Base-by-base conservation (phyloP, 345 rosid species). In the Aegle marmelos region DNA sequence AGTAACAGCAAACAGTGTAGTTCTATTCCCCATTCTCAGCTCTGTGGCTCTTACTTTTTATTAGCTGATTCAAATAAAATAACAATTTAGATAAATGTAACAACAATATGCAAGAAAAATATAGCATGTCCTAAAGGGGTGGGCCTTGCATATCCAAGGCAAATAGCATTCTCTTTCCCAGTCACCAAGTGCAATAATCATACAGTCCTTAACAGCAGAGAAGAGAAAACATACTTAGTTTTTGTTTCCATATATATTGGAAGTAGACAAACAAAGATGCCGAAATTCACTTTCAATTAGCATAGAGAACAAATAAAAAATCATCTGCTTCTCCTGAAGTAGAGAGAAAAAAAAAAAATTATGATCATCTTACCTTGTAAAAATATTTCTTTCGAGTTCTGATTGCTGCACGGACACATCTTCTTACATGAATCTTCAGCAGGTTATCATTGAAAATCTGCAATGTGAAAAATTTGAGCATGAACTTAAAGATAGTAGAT, bases 401-500 rank as follows among this genome's bases (percentile, higher is more conserved):
- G 81, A 93, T 91, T 25, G 98, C 97, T 72, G 89, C 74, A 61
- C 86, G 82, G 72, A 93, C 58, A 56, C 97, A 94, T 76, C 94
- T 89, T 81, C 77, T 93, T 61, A 91, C 90, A 53, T 85, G 89
- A 77, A 94, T 86, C 80, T 86, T 91, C 68, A 93, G 90, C 85
- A 85, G 76, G 70, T 91, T 94, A 78, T 91, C 98, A 90, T 91
- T 94, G 83, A 91, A 94, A 81, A 91, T 89, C 98, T 94, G 92
- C 88, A 85, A 74, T 21, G 31, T 31, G 53, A 72, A 45, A 36
- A 63, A 31, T 30, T 62, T 30, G 68, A 63, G 6, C 9, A 33
- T 34, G 9, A 65, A 65, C 25, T 22, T 34, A 19, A 19, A n/a
- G 1, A 19, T 19, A 69, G 9, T 37, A 27, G 73, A 45, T 37